These are phyloP conservation scores for Clarireedia homoeocarpa DNA, from an alignment of 2,329 filamentous ascomycete species.

Conservation along the genomic window DNA sequence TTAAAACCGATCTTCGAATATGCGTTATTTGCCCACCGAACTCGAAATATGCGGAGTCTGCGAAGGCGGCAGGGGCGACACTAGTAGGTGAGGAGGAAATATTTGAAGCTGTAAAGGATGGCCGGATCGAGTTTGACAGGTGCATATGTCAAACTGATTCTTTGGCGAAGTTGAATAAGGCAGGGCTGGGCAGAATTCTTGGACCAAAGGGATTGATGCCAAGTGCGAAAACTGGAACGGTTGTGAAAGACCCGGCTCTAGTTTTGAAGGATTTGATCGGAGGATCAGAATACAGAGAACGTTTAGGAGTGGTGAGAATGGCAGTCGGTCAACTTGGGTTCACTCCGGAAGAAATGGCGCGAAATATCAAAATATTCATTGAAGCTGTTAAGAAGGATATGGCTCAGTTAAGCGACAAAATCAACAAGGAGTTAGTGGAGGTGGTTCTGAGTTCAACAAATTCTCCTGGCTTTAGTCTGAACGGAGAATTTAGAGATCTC, in stretches of 20 bases:
- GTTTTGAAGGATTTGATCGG: slow-evolving; percentile 77
- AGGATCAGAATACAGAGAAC: slow-evolving; percentile 80
- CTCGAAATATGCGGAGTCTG: slow-evolving; percentile 65
- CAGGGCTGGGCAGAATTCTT: slow-evolving; percentile 69
- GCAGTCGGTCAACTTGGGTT: slow-evolving; percentile 88
- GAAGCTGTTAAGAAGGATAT: slow-evolving; percentile 73
- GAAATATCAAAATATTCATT: slow-evolving; percentile 75
- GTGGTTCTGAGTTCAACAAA: slow-evolving; percentile 81
- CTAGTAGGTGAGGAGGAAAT: slow-evolving; percentile 80
- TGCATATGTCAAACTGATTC: slow-evolving; percentile 79
- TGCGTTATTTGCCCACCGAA: slow-evolving; percentile 86
- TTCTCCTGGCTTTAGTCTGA: slow-evolving; percentile 79
- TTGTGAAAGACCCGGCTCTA: slow-evolving; percentile 71
- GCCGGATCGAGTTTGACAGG: slow-evolving; percentile 78
- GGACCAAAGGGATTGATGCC: slow-evolving; percentile 93
- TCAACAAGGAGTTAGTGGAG: slow-evolving; percentile 65
- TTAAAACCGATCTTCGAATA: slow-evolving; percentile 81
- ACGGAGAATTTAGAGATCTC: slow-evolving; percentile 63
- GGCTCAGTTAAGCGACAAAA: slow-evolving; percentile 51
- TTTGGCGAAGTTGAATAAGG: slow-evolving; percentile 71
- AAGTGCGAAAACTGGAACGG: slow-evolving; percentile 76
- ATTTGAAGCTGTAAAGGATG: slow-evolving; percentile 66
- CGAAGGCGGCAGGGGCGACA: slow-evolving; percentile 68
- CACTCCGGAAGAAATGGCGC: slow-evolving; percentile 75
- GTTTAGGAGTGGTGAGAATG: slow-evolving; percentile 74